Conservation (phyloP, 768 basidiomycete genomes). For the Macrolepiota albuminosa region DNA sequence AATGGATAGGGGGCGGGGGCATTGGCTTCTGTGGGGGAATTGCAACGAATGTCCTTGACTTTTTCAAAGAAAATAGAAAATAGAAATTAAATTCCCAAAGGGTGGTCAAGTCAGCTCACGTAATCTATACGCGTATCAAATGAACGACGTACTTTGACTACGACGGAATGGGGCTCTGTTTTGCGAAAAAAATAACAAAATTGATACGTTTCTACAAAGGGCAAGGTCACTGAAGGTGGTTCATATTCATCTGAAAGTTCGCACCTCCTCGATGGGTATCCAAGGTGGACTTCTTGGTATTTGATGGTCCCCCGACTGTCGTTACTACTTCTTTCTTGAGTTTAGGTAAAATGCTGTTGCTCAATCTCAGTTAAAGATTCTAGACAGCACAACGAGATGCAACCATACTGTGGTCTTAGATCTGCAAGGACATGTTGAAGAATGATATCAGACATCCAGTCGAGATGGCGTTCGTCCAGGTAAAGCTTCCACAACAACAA, state of each 20-base stretch:
- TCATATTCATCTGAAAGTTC: slow-evolving; percentile 1
- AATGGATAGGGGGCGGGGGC: slow-evolving; percentile 14
- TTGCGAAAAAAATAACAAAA: slow-evolving; percentile 88
- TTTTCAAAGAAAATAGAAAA: too few species aligned
- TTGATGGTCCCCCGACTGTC: slow-evolving; percentile 34
- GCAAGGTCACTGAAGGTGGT: neutral
- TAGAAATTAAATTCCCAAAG: too few species aligned
- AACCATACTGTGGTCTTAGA: slow-evolving; percentile 59
- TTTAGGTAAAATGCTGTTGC: slow-evolving; percentile 61
- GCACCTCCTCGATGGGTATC: slow-evolving; percentile 84
- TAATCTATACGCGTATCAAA: neutral
- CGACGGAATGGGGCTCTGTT: slow-evolving; percentile 74
- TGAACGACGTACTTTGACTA: slow-evolving; percentile 64
- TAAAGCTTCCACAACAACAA: slow-evolving; percentile 32
- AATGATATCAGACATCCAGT: slow-evolving; percentile 86
- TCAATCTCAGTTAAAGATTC: slow-evolving; percentile 17
- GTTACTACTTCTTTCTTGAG: slow-evolving; percentile 54
- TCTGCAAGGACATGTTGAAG: slow-evolving; percentile 80
- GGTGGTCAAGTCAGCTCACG: neutral
- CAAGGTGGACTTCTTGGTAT: slow-evolving; percentile 58
- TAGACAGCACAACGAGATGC: neutral
- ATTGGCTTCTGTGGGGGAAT: slow-evolving; percentile 21
- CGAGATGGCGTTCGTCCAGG: slow-evolving; percentile 80
- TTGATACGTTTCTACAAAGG: slow-evolving; percentile 69
- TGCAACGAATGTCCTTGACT: slow-evolving; percentile 38